Evolutionary conservation across 768 basidiomycete species (phyloP).

Genomic region (Chalciporus sphaerocephalus): DNA sequence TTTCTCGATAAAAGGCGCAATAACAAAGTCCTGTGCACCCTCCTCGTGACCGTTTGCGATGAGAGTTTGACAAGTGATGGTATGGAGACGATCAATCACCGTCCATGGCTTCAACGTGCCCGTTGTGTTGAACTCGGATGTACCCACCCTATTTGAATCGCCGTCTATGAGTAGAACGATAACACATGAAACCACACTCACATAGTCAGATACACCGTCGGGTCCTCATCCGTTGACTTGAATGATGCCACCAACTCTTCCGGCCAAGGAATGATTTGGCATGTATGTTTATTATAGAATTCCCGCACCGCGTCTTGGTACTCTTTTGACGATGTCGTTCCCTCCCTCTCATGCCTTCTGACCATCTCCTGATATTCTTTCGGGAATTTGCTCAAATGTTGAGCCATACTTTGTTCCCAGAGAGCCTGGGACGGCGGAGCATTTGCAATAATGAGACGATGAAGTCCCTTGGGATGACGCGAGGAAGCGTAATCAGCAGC

Average conservation of each 20-base stretch:
- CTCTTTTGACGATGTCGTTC: slow-evolving; percentile 30
- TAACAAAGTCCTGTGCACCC: slow-evolving; percentile 34
- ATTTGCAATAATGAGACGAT: slow-evolving; percentile 33
- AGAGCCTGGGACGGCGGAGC: slow-evolving; percentile 30
- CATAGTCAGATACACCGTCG: slow-evolving; percentile 34
- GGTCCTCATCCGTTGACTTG: slow-evolving; percentile 23
- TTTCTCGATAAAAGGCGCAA: slow-evolving; percentile 31
- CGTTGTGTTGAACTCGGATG: slow-evolving; percentile 37
- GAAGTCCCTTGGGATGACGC: slow-evolving; percentile 38
- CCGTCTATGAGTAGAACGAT: not conserved
- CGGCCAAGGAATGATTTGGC: slow-evolving; percentile 33
- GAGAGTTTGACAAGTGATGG: slow-evolving; percentile 37
- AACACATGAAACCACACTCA: slow-evolving; percentile 12
- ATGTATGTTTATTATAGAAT: slow-evolving; percentile 35
- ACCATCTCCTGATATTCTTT: slow-evolving; percentile 25
- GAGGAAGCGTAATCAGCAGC: slow-evolving; percentile 38
- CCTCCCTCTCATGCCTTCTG: slow-evolving; percentile 31
- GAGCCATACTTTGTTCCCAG: slow-evolving; percentile 24
- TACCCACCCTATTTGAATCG: slow-evolving; percentile 6
- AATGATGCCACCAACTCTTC: slow-evolving; percentile 30
- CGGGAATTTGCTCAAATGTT: slow-evolving; percentile 25
- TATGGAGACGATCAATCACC: slow-evolving; percentile 40
- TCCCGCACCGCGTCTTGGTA: slow-evolving; percentile 29
- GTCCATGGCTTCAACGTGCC: slow-evolving; percentile 45
- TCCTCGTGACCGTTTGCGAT: slow-evolving; percentile 38